A percentile compares a stretch with the other conserved stretches of the same genome.
Conservation (phyloP, 257 asterid genomes). For the Petrea volubilis region DNA sequence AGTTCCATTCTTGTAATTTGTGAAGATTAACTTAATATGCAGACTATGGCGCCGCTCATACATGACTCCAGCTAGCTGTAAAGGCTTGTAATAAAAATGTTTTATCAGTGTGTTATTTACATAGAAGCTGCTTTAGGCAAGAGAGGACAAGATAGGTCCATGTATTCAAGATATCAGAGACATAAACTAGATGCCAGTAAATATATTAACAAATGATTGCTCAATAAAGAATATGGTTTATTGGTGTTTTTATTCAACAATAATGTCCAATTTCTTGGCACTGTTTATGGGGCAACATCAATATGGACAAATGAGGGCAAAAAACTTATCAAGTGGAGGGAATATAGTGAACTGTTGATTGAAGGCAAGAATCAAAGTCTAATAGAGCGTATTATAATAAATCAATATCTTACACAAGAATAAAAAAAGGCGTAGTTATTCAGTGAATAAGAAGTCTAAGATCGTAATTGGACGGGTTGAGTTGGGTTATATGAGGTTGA, state of each 20-base stretch:
- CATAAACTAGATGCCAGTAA: background rate
- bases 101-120: background rate
- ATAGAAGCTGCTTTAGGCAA: background rate
- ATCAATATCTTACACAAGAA: background rate
- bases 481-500: too few relatives aligned
- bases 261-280: background rate
- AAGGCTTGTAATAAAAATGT: background rate
- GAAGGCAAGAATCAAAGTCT: background rate
- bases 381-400: background rate
- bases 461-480: too few relatives aligned
- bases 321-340: background rate
- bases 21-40: background rate
- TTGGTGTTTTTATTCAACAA: background rate
- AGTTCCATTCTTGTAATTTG: too few relatives aligned
- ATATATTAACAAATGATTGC: background rate
- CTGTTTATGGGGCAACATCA: background rate
- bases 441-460: too few relatives aligned
- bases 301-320: background rate
- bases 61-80: constrained; percentile 1
- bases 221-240: background rate
- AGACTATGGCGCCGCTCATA: background rate
- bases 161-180: background rate
- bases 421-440: too few relatives aligned
- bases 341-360: background rate
- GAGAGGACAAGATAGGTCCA: background rate